Base-by-base conservation (phyloP, 169 alveolate genomes). In the Eimeria brunetti region DNA sequence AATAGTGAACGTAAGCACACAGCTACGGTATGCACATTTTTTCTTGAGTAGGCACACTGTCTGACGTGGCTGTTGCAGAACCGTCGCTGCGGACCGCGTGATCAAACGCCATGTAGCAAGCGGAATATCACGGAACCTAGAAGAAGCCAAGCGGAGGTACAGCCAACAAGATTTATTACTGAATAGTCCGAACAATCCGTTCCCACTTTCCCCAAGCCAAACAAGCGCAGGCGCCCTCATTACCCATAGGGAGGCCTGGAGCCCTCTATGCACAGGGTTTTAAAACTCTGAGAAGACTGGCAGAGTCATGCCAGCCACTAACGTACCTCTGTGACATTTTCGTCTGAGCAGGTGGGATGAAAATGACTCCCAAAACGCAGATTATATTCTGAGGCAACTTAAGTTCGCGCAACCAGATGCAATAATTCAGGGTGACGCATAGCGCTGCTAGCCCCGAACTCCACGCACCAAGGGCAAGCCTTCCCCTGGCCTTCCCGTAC, bases 11-110 rank as follows among this genome's bases (percentile, higher is more conserved):
- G 11, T 53, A 24, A 24, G n/a, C n/a, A 69, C n/a, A 69, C 6
- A 69, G n/a, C 51, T 14, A 69, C 51, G 30, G 44, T 30, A 30
- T n/a, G 46, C 44, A 60, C 6, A 67, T 67, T 27, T 8, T 67
- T 67, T 30, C 38, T 69, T 69, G 24, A 16, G 46, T 33, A 33
- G 33, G 51, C 44, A 27, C 33, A 44, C 44, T 27, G 86, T 81
- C 51, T 51, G 89, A 6, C 89, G 53, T 80, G 88, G 49, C 12
- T 81, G 78, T 62, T 60, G 91, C 91, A 85, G 78, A 60, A 27
- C 58, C 44, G 62, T 60, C n/a, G 81, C 76, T 85, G 80, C 18
- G 46, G 46, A 7, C n/a, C 78, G 91, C 44, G 91, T 85, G 58
- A 60, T 60, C 36, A 38, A 85, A 85, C 91, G 80, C 36, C 75